Base-by-base conservation (phyloP, 1,284 basidiomycete species). In the Ceratobasidium sp. region DNA sequence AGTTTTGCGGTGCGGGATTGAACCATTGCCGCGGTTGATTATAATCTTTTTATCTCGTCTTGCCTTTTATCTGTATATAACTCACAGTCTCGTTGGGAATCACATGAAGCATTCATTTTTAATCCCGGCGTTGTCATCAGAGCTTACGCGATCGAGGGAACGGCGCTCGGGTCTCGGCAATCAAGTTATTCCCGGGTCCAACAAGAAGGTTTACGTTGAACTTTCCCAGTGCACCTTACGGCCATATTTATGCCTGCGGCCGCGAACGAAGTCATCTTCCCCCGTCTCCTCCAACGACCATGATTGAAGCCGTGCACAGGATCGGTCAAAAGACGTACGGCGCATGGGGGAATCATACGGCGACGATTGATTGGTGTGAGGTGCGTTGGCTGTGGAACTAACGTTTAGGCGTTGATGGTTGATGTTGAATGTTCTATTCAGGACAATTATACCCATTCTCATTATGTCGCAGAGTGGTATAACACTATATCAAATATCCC, bases 1-100 rank as follows among this genome's bases (percentile, higher is more conserved):
- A 96, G 85, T 93, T 96, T 85, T 98, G 96, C 83, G 96, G 96
- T 9, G 90, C 92, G 1, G 90, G 90, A 55, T 85, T 96, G 81
- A 91, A 90, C 82, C 91, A 90, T 67, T 94, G 94, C 77, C 56
- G 80, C 10, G 70, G 76, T 20, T 79, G 73, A 79, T 39, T 23
- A 4, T 33, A 4, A 33, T 33, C 39, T 56, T 10, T 63, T 3
- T 55, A 12, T 64, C 28, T 23, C n/a, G 5, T 28, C 58, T 56
- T 72, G 39, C 58, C 28, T 55, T 33, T 58, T 64, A 18, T 33
- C 44, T 77, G 26, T 68, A 33, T 39, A 49, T 77, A 28, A 26
- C 33, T 39, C 55, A 28, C 55, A 69, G 33, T 33, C 26, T 55
- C n/a, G 51, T 7, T 46, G 12, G 66, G 28, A 69, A 69, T 69